Base-by-base conservation (phyloP, 2,329 filamentous ascomycete species). In the Emergomyces orientalis region DNA sequence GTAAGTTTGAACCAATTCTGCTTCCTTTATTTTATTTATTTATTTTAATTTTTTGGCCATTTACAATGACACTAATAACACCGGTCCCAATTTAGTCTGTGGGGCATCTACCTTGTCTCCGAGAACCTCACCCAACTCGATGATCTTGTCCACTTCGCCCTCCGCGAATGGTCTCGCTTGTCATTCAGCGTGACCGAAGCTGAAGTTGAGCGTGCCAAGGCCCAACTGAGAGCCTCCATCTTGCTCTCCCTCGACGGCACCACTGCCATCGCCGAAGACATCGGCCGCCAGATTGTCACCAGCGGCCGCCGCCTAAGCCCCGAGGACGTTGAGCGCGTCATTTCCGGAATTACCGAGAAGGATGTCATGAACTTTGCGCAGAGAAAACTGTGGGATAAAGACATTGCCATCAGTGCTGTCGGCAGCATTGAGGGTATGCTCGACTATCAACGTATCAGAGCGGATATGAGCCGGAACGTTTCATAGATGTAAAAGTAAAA, bases 41-140 rank as follows among this genome's bases (percentile, higher is more conserved):
- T n/a, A n/a, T n/a, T n/a, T n/a, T n/a, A n/a, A n/a, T n/a, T n/a
- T n/a, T n/a, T n/a, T n/a, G n/a, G n/a, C 51, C 49, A 60, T 34
- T n/a, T 37, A 19, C 30, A 39, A 32, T 13, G 37, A 51, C 13
- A 41, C 25, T 45, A 30, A 32, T 22, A 9, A 25, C 27, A 54
- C 64, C 68, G n/a, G n/a, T 65, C 45, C 57, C 27, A 55, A 32
- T 63, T 32, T 72, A 96, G 94, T 84, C 90, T 99, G 71, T 99
- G 94, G 94, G 94, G 94, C 81, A 97, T 97, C 83, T 99, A 99
- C 85, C 85, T 99, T 66, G 90, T 96, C 72, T 91, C 90, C 73
- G 92, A 97, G 80, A 89, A 94, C 80, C 80, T 89, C 71, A 91
- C 88, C 72, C 84, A 84, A 70, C 83, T 99, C 71, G 94, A 99